Percentiles rank a stretch among this genome's conserved stretches.
These are phyloP conservation scores for Coemansia sp. DNA, from an alignment of 192 early-diverging fungal species.

Conservation along the genomic window DNA sequence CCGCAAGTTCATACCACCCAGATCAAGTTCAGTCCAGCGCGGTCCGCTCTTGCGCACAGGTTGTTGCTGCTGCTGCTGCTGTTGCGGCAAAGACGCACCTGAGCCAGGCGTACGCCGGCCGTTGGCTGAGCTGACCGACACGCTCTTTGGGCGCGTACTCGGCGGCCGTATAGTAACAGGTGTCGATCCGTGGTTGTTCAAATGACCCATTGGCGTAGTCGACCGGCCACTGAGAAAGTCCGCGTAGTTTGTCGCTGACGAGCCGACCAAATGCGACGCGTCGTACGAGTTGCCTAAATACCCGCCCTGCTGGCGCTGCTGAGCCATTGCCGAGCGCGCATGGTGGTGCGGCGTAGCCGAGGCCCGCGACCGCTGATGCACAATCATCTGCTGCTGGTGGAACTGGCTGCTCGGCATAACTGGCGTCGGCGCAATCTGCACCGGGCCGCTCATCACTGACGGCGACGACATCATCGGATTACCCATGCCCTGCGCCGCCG, in stretches of 20 bases:
- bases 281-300: slow-evolving; percentile 32
- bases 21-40: slow-evolving; percentile 84
- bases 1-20: slow-evolving; percentile 94
- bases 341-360: slow-evolving; percentile 84
- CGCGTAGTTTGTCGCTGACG: slow-evolving; percentile 52
- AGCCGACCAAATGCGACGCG: slow-evolving; percentile 31
- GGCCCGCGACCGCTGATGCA: slow-evolving; percentile 71
- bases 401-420: slow-evolving; percentile 57
- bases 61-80: slow-evolving; percentile 23
- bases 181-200: slow-evolving; percentile 41
- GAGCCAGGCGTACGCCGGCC: slow-evolving; percentile 42
- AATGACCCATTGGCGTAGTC: slow-evolving; percentile 47
- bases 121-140: slow-evolving; percentile 40
- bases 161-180: slow-evolving; percentile 48
- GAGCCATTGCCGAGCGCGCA: slow-evolving; percentile 83
- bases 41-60: slow-evolving; percentile 17
- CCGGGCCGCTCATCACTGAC: slow-evolving; percentile 45
- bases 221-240: slow-evolving; percentile 49
- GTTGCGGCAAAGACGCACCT: slow-evolving; percentile 12
- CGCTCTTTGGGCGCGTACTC: slow-evolving; percentile 51
- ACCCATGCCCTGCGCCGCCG: slow-evolving; percentile 24
- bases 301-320: slow-evolving; percentile 62
- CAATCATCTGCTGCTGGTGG: slow-evolving; percentile 74
- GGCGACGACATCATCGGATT: slow-evolving; percentile 53
- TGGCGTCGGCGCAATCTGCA: slow-evolving; percentile 56